phyloP scores from a whole-genome alignment of 371 early-diverging fungal species.

The Zychaea mexicana region DNA sequence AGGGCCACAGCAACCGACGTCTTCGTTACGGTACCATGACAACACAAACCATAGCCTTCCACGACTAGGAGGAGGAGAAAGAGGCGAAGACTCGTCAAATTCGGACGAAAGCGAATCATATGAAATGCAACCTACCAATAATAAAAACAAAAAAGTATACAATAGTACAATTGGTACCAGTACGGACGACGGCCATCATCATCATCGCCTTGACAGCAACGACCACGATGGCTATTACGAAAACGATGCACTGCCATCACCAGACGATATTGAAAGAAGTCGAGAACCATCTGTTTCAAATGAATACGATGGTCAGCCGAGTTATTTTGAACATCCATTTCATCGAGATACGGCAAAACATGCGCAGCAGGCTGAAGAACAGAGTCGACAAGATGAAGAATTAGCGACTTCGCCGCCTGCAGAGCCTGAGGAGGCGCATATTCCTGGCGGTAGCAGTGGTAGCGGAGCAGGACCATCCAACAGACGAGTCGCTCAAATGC shows the following conservation, averaged over 20 bases:
- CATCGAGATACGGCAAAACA: not conserved
- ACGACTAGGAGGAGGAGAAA: not conserved
- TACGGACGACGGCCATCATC: no score
- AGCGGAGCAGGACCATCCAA: no score
- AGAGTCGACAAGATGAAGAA: not conserved
- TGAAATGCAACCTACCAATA: not conserved
- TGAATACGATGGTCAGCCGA: constrained; percentile 6
- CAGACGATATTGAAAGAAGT: constrained; percentile 14
- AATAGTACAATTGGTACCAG: no score
- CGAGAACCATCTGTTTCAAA: not conserved
- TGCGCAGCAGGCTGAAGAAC: not conserved
- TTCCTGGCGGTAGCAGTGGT: not conserved
- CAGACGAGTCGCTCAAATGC: constrained; percentile 22
- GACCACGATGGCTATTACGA: not conserved
- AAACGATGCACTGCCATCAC: constrained; percentile 19
- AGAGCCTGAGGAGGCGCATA: constrained; percentile 2
- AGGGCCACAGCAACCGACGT: not conserved
- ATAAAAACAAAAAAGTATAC: not conserved
- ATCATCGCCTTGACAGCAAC: not conserved
- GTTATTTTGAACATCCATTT: constrained; percentile 29
- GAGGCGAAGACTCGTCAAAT: not conserved
- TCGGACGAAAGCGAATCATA: not conserved
- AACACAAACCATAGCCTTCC: not conserved
- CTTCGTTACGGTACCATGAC: not conserved
- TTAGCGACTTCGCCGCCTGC: not conserved